phyloP scores from a whole-genome alignment of 495 filamentous ascomycete genomes.

The Penicillium dipodomyicola region DNA sequence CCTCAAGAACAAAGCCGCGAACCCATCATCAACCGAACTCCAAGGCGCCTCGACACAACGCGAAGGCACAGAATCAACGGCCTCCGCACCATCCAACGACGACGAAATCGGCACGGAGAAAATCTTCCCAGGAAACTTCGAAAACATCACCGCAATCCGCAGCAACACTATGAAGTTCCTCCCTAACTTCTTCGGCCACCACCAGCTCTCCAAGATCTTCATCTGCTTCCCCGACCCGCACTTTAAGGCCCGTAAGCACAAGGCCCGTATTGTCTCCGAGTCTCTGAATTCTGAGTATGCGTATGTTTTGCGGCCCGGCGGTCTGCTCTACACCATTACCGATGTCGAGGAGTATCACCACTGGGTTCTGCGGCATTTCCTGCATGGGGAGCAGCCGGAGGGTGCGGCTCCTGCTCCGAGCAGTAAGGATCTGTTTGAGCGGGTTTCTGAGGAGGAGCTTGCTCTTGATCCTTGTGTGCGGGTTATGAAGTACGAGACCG shows the following conservation, averaged over 20 bases:
- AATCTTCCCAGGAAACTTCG: slow-evolving; percentile 54
- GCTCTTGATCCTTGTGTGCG: slow-evolving; percentile 71
- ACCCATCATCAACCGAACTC: background rate
- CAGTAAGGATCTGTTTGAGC: slow-evolving; percentile 55
- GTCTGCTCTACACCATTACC: slow-evolving; percentile 90
- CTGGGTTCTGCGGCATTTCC: slow-evolving; percentile 89
- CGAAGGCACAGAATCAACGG: background rate
- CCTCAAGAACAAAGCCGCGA: slow-evolving; percentile 26
- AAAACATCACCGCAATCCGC: slow-evolving; percentile 82
- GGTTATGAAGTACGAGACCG: slow-evolving; percentile 83
- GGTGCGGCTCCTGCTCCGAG: slow-evolving; percentile 34
- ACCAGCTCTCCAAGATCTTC: slow-evolving; percentile 83
- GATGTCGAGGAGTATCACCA: slow-evolving; percentile 91
- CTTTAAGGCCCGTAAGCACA: slow-evolving; percentile 96
- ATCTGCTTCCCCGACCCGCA: slow-evolving; percentile 98
- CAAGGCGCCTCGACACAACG: slow-evolving; percentile 7
- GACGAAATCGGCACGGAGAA: slow-evolving; percentile 24
- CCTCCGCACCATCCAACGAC: slow-evolving; percentile 31
- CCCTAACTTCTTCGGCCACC: slow-evolving; percentile 82
- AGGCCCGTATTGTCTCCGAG: slow-evolving; percentile 87
- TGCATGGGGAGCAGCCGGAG: slow-evolving; percentile 33
- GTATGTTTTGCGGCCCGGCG: slow-evolving; percentile 77
- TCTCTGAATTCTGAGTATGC: slow-evolving; percentile 91
- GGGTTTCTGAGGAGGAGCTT: slow-evolving; percentile 59
- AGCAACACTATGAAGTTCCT: slow-evolving; percentile 98